Evolutionary conservation across 192 early-diverging fungal genomes (phyloP).

Genomic region (Rhizoclosmatium globosum): DNA sequence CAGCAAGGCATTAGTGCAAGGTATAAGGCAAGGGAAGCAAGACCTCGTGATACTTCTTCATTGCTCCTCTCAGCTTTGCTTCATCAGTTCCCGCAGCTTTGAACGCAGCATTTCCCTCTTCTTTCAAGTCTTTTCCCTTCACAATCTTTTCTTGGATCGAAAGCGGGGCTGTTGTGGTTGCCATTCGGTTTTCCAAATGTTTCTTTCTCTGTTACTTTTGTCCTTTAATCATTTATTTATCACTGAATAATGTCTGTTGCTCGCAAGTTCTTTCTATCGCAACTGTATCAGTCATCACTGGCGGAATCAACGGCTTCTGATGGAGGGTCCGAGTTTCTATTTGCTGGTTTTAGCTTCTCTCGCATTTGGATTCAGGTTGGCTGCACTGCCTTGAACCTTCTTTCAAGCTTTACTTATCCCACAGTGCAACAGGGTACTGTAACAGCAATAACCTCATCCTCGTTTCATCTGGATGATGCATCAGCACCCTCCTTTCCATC

Average conservation of each 20-base stretch:
- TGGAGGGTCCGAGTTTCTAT: neutral
- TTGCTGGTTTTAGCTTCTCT: slow-evolving; percentile 1
- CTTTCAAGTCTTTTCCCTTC: slow-evolving; percentile 49
- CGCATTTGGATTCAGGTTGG: slow-evolving; percentile 21
- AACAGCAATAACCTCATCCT: neutral
- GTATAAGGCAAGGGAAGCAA: neutral
- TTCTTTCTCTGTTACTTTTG: neutral
- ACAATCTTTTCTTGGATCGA: slow-evolving; percentile 5
- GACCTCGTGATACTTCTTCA: slow-evolving; percentile 30
- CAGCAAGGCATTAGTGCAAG: neutral
- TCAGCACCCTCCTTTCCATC: neutral
- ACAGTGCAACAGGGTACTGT: slow-evolving; percentile 1
- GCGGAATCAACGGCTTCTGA: neutral
- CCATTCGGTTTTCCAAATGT: neutral
- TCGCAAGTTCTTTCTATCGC: slow-evolving; percentile 26
- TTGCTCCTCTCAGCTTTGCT: slow-evolving; percentile 11
- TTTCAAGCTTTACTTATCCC: too few relatives aligned
- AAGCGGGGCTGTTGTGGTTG: neutral
- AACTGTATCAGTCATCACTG: slow-evolving; percentile 21
- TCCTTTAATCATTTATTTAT: neutral
- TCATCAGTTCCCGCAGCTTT: slow-evolving; percentile 41
- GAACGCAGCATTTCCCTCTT: slow-evolving; percentile 52
- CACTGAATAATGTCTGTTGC: neutral
- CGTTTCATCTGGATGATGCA: slow-evolving; percentile 13
- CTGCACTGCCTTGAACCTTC: neutral